These are phyloP conservation scores for Plasmodium vivax DNA, from an alignment of 169 alveolate genomes.

Conservation along the genomic window DNA sequence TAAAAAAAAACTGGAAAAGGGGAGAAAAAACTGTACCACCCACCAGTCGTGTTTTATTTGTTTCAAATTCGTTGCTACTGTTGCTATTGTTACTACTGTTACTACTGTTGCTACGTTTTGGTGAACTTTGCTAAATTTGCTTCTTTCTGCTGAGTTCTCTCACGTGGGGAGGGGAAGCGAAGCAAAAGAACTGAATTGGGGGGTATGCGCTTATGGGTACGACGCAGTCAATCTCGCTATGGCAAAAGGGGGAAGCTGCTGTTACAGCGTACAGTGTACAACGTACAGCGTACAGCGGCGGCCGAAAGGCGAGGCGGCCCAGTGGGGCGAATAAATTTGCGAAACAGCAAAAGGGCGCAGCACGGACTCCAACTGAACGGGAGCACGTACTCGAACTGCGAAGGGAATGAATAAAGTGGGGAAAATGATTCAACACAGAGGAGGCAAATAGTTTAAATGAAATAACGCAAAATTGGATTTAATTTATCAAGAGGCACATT, in stretches of 20 bases:
- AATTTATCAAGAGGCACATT: no score
- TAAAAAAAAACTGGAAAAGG: background rate
- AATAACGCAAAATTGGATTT: background rate
- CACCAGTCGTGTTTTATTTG: background rate
- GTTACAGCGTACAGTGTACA: no score
- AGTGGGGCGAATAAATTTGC: background rate
- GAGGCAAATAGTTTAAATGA: background rate
- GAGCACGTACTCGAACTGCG: background rate
- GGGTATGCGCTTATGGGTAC: background rate
- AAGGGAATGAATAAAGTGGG: background rate
- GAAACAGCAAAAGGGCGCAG: background rate
- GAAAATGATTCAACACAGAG: background rate
- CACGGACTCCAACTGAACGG: no score
- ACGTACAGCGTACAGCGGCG: no score
- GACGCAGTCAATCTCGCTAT: background rate
- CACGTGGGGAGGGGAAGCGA: background rate
- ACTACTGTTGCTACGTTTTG: background rate
- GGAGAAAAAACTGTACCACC: background rate
- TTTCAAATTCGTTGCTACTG: no score
- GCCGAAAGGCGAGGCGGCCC: background rate
- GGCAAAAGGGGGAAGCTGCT: background rate
- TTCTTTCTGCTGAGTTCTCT: background rate
- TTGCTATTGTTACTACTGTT: no score
- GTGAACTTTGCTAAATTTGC: background rate
- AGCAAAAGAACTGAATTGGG: slow-evolving; percentile 3